A percentile compares a stretch with the other conserved stretches of the same genome.
phyloP scores from a whole-genome alignment of 306 rosid genomes.

The Senna tora region DNA sequence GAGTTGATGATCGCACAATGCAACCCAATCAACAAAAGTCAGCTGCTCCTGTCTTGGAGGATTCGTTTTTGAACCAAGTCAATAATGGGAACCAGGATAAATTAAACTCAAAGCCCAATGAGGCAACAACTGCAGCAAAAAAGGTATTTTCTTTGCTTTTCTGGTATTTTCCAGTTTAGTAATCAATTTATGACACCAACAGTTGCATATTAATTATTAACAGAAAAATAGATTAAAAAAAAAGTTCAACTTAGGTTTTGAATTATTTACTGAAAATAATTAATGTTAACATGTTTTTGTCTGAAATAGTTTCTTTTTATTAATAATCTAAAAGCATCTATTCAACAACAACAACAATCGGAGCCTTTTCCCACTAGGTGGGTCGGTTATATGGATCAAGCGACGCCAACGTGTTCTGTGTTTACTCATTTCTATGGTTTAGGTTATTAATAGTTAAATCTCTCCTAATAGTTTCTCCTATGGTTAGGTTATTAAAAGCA shows the following conservation, averaged over 20 bases:
- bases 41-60: conserved; percentile 59
- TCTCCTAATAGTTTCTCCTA: no score
- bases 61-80: conserved; percentile 50
- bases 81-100: conserved; percentile 55
- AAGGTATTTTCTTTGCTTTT: conserved; percentile 56
- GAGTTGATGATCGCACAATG: conserved; percentile 46
- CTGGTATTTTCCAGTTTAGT: conserved; percentile 34
- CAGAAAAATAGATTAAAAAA: background rate
- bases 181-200: conserved; percentile 21
- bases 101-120: conserved; percentile 49
- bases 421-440: no score
- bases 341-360: no score
- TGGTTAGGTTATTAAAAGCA: no score
- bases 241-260: conserved; percentile 10
- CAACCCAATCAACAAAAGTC: conserved; percentile 62
- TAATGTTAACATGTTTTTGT: background rate
- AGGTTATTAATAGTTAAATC: no score
- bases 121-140: conserved; percentile 46
- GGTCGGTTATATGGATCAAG: no score
- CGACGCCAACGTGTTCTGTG: no score
- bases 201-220: background rate
- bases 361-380: no score
- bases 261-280: background rate
- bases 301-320: background rate
- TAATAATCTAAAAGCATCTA: background rate